These are phyloP conservation scores for Morella rubra DNA, from an alignment of 306 rosid genomes.

Conservation along the genomic window DNA sequence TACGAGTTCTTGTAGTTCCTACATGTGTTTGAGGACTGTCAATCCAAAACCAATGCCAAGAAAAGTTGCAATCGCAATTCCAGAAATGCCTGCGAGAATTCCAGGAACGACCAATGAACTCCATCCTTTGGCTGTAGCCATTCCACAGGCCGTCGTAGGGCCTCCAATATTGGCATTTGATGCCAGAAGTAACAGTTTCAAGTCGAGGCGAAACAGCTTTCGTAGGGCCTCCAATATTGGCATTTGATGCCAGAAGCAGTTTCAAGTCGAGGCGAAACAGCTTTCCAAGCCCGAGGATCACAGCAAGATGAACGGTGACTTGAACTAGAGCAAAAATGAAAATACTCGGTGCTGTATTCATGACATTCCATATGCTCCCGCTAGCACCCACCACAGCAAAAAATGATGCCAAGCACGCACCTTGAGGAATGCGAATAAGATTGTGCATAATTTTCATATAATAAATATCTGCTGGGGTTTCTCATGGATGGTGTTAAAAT, in stretches of 20 bases:
- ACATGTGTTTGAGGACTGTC: conserved; percentile 53
- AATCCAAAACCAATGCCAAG: conserved; percentile 63
- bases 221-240: conserved; percentile 86
- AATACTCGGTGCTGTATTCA: conserved; percentile 57
- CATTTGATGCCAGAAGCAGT: conserved; percentile 76
- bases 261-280: conserved; percentile 58
- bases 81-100: conserved; percentile 71
- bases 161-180: conserved; percentile 87
- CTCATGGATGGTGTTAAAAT: neutral
- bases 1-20: neutral
- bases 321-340: conserved; percentile 71
- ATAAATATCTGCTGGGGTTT: no score
- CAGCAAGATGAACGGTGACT: conserved; percentile 58
- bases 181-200: conserved; percentile 61
- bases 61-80: conserved; percentile 64
- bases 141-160: conserved; percentile 84
- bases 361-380: conserved; percentile 68
- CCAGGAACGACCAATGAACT: conserved; percentile 68
- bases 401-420: conserved; percentile 35
- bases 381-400: conserved; percentile 69
- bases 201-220: conserved; percentile 53
- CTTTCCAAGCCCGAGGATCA: conserved; percentile 60
- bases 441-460: no score
- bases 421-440: neutral
- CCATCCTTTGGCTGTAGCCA: conserved; percentile 80